A percentile compares a stretch with the other conserved stretches of the same genome.
These are phyloP conservation scores for Nakataea oryzae DNA, from an alignment of 2,329 filamentous ascomycete species.

Conservation along the genomic window DNA sequence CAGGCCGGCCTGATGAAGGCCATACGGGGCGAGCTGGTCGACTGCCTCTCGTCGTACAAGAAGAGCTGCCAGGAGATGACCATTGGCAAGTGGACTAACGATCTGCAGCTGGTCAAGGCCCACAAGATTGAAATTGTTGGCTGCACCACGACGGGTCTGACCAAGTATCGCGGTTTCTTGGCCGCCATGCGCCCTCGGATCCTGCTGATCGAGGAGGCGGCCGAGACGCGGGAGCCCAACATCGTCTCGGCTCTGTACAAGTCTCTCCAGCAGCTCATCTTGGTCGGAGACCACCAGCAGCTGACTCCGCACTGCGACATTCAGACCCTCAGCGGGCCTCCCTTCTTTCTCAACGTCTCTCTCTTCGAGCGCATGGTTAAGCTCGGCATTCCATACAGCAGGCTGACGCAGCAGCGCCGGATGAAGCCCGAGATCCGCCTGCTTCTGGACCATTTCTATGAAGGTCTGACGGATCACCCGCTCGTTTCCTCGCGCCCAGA, in stretches of 20 bases:
- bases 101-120: conserved; percentile 31
- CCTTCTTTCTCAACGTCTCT: conserved; percentile 61
- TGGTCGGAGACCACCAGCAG: conserved; percentile 73
- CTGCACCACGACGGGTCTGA: conserved; percentile 68
- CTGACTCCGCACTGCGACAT: conserved; percentile 60
- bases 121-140: conserved; percentile 42
- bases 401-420: conserved; percentile 56
- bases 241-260: conserved; percentile 40
- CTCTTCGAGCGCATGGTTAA: conserved; percentile 72
- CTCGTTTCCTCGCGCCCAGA: conserved; percentile 26
- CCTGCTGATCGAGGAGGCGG: conserved; percentile 70
- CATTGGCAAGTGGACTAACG: conserved; percentile 46
- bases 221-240: conserved; percentile 60
- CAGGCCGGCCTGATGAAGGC: conserved; percentile 40
- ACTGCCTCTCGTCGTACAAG: neutral
- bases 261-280: conserved; percentile 40
- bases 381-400: conserved; percentile 51
- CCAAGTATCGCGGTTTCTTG: conserved; percentile 67
- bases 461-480: conserved; percentile 30
- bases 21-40: conserved; percentile 32
- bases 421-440: conserved; percentile 36
- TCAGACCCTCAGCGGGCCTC: conserved; percentile 42
- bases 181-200: conserved; percentile 54
- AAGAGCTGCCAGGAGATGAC: conserved; percentile 36
- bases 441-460: conserved; percentile 37